A percentile compares a stretch with the other conserved stretches of the same genome.
Evolutionary conservation across 805 yeast species (phyloP).

Genomic region (Myxozyma udenii): DNA sequence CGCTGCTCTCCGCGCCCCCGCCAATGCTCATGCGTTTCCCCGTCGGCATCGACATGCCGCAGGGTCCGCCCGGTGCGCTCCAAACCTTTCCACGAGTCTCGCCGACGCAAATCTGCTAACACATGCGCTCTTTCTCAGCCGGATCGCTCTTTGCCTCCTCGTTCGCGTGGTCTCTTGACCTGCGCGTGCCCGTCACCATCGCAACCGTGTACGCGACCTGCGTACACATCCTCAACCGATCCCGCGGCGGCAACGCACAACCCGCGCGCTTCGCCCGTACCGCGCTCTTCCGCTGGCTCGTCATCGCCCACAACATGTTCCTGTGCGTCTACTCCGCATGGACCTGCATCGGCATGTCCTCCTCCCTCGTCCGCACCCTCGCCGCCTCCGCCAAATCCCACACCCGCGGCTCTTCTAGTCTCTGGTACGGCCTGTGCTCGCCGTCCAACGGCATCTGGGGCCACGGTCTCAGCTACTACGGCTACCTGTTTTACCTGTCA

Average conservation of each 20-base stretch:
- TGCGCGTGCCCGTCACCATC: conserved; percentile 54
- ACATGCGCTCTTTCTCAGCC: background rate
- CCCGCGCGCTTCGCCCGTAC: conserved; percentile 52
- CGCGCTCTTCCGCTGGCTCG: conserved; percentile 50
- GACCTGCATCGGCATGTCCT: conserved; percentile 66
- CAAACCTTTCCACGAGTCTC: too few relatives aligned
- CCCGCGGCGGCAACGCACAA: conserved; percentile 45
- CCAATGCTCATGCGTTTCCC: conserved; percentile 20
- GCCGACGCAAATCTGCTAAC: background rate
- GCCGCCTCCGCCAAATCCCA: conserved; percentile 37
- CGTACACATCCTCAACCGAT: conserved; percentile 55
- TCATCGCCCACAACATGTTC: conserved; percentile 57
- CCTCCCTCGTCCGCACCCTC: conserved; percentile 48
- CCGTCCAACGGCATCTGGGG: conserved; percentile 57
- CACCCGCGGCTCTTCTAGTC: conserved; percentile 39
- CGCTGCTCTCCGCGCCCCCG: conserved; percentile 23
- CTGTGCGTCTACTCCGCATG: conserved; percentile 66
- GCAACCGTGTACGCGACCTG: conserved; percentile 56
- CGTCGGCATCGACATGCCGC: conserved; percentile 28
- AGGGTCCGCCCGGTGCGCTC: conserved; percentile 26
- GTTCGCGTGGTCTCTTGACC: conserved; percentile 41
- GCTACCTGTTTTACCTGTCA: conserved; percentile 65
- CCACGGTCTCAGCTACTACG: conserved; percentile 54
- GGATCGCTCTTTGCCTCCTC: conserved; percentile 24
- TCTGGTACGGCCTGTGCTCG: conserved; percentile 64